Conservation (phyloP, 768 basidiomycete species). For the Tulasnella sp. region DNA sequence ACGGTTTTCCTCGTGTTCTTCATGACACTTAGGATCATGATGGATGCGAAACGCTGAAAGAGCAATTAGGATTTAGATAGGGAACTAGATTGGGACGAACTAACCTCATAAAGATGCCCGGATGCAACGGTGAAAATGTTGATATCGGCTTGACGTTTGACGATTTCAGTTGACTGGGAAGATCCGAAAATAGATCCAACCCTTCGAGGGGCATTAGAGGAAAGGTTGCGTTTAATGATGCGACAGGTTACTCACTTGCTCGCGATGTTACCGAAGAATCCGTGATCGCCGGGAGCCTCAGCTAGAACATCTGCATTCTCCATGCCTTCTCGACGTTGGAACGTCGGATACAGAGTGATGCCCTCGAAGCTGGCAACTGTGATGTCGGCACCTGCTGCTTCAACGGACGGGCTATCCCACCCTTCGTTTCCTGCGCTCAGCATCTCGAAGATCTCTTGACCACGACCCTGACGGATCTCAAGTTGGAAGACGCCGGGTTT, state of each 20-base stretch:
- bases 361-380: slow-evolving; percentile 86
- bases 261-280: background rate
- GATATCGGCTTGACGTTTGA: slow-evolving; percentile 65
- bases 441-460: slow-evolving; percentile 65
- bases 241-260: background rate
- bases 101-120: slow-evolving; percentile 87
- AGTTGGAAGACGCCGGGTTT: slow-evolving; percentile 80
- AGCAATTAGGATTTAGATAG: slow-evolving; percentile 1
- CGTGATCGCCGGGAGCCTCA: background rate
- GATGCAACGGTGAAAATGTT: slow-evolving; percentile 99
- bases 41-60: slow-evolving; percentile 81
- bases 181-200: slow-evolving; percentile 11
- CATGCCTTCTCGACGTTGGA: slow-evolving; percentile 60
- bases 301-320: slow-evolving; percentile 71
- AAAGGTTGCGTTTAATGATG: background rate
- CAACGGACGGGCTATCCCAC: slow-evolving; percentile 67
- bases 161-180: background rate
- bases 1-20: slow-evolving; percentile 89
- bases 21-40: slow-evolving; percentile 96
- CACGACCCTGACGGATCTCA: slow-evolving; percentile 71
- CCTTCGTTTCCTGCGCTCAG: slow-evolving; percentile 85
- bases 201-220: background rate
- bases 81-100: background rate
- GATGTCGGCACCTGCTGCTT: slow-evolving; percentile 58
- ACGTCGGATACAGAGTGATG: slow-evolving; percentile 72